Evolutionary conservation across 2,329 filamentous ascomycete genomes (phyloP).

Genomic region (Diaporthe helianthi): DNA sequence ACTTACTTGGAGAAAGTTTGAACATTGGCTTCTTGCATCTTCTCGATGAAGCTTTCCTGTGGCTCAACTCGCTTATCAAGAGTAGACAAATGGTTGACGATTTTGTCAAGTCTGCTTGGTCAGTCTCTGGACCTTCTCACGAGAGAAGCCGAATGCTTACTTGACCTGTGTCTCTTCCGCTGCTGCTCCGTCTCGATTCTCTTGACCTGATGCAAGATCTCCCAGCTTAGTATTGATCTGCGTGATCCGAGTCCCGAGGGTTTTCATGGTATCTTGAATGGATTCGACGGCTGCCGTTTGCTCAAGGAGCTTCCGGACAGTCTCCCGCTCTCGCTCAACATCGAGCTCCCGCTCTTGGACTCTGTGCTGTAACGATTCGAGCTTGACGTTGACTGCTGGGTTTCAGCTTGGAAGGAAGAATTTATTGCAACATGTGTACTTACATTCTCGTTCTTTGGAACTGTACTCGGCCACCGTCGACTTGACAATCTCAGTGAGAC

Average conservation of each 20-base stretch:
- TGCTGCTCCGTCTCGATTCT: conserved; percentile 33
- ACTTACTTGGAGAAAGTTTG: conserved; percentile 28
- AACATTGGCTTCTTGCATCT: conserved; percentile 25
- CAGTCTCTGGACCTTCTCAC: neutral
- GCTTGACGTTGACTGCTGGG: conserved; percentile 33
- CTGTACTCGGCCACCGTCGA: conserved; percentile 29
- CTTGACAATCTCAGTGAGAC: conserved; percentile 40
- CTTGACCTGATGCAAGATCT: neutral
- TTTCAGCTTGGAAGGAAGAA: conserved; percentile 18
- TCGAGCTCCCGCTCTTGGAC: conserved; percentile 29
- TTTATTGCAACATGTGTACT: conserved; percentile 14
- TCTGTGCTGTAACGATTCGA: conserved; percentile 35
- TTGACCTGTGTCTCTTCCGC: conserved; percentile 20
- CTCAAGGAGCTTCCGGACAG: conserved; percentile 11
- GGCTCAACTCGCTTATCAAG: neutral
- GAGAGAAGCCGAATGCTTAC: neutral
- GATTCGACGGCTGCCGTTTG: conserved; percentile 15
- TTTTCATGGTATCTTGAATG: conserved; percentile 17
- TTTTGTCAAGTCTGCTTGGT: conserved; percentile 28
- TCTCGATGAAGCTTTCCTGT: conserved; percentile 2
- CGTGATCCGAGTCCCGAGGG: conserved; percentile 20
- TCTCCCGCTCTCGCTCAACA: conserved; percentile 27
- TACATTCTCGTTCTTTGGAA: conserved; percentile 27
- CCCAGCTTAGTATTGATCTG: conserved; percentile 20
- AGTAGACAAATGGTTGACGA: conserved; percentile 2